Evolutionary conservation across 2,329 filamentous ascomycete genomes (phyloP).

Genomic region (Cercospora sp.): DNA sequence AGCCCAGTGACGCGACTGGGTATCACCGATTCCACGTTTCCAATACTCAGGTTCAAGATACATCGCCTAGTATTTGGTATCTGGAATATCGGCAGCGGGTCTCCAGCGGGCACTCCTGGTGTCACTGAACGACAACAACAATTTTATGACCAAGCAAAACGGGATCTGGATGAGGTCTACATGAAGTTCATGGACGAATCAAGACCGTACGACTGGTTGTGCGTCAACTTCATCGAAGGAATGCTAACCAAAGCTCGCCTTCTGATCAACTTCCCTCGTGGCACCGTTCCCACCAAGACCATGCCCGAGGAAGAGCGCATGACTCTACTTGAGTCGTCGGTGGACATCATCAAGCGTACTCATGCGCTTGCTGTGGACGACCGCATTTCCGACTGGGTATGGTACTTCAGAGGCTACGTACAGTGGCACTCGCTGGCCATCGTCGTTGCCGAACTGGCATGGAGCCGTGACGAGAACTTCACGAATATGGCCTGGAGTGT

Average conservation of each 20-base stretch:
- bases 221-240: slow-evolving; percentile 25
- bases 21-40: slow-evolving; percentile 31
- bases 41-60: slow-evolving; percentile 29
- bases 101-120: not conserved
- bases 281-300: slow-evolving; percentile 25
- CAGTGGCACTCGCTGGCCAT: slow-evolving; percentile 36
- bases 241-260: slow-evolving; percentile 34
- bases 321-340: slow-evolving; percentile 28
- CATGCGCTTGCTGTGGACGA: slow-evolving; percentile 26
- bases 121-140: slow-evolving; percentile 21
- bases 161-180: slow-evolving; percentile 25
- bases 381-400: slow-evolving; percentile 24
- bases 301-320: slow-evolving; percentile 28
- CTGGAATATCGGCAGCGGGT: slow-evolving; percentile 19
- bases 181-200: slow-evolving; percentile 27
- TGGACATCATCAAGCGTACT: slow-evolving; percentile 30
- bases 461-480: slow-evolving; percentile 29
- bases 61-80: slow-evolving; percentile 25
- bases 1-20: slow-evolving; percentile 26
- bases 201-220: slow-evolving; percentile 34
- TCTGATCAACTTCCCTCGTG: slow-evolving; percentile 31
- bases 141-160: slow-evolving; percentile 20
- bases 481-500: slow-evolving; percentile 31
- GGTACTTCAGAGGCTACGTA: slow-evolving; percentile 34
- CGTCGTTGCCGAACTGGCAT: slow-evolving; percentile 33